Base-by-base conservation (phyloP, 805 yeast species). In the Ogataea kodamae region DNA sequence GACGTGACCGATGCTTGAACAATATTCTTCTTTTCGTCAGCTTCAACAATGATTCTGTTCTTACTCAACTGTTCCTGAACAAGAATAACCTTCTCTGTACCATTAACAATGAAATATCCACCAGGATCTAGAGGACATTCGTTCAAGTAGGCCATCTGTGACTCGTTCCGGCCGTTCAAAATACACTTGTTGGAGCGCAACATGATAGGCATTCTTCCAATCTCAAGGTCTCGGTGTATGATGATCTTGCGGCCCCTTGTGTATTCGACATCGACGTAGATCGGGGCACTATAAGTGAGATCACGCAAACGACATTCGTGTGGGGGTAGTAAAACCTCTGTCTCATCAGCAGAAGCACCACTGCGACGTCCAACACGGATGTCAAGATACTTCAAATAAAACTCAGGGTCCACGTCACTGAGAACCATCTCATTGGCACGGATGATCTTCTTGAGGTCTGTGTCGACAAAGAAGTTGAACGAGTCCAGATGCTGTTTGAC, bases 161-260 rank as follows among this genome's bases (percentile, higher is more conserved):
- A 59, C 52, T 90, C 96, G 31, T 76, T 68, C 29, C 83, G 78
- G 12, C 88, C 94, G 42, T 77, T 77, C 40, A 92, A 66, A 21
- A 86, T 79, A 71, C 98, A 92, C 57, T 88, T 87, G 56, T 87
- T 85, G 16, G 96, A 84, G 50, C 97, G 72, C 49, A 92, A 70
- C 98, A 92, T 92, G 52, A 92, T 80, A n/a, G 98, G 98, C 96
- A 92, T 92, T 54, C 95, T 76, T 21, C 98, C 99, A 41, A 92
- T 90, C 57, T 89, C 97, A 40, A 92, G 73, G 54, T 87, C 94
- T 50, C 83, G 74, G 49, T 87, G 90, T 68, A 86, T 76, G 48
- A 90, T 85, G 57, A 92, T 85, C 59, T 87, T 88, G 44, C 90
- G 71, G 21, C 97, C 98, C 57, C 97, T 74, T 0, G 97, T 92